These are phyloP conservation scores for Arthrobotrys iridis DNA, from an alignment of 2,329 filamentous ascomycete species.

Conservation along the genomic window DNA sequence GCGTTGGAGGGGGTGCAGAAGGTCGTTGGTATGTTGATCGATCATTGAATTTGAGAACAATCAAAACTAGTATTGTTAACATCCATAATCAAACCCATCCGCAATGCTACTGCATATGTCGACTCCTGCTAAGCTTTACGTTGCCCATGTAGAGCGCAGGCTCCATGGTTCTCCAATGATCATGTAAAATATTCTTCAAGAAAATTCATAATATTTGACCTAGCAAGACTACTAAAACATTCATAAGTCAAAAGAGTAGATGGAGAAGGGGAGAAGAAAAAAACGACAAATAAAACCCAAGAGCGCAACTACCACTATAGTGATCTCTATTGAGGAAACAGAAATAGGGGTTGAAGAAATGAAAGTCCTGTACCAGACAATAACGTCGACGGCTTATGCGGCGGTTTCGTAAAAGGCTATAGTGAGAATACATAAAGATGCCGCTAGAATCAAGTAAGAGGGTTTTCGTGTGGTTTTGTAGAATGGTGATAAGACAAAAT, in stretches of 20 bases:
- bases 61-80: no score
- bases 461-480: conserved; percentile 10
- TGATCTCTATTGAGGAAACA: not conserved
- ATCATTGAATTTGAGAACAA: no score
- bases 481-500: conserved; percentile 10
- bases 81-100: no score
- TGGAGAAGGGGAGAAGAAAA: not conserved
- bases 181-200: not conserved
- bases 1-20: not conserved
- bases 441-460: conserved; percentile 6
- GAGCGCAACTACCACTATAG: not conserved
- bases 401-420: conserved; percentile 14
- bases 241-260: conserved; percentile 13
- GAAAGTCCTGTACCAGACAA: conserved; percentile 28
- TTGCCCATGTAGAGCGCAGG: no score
- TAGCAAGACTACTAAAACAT: conserved; percentile 32
- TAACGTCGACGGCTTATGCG: conserved; percentile 21
- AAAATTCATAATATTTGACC: conserved; percentile 38
- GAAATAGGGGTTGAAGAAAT: not conserved
- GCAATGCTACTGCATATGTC: no score
- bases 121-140: no score
- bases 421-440: conserved; percentile 11
- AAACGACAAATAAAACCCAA: conserved; percentile 11
- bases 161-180: not conserved
- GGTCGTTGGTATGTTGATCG: not conserved